Conservation (phyloP, 2,329 filamentous ascomycete species). For the Diaporthe velutina region DNA sequence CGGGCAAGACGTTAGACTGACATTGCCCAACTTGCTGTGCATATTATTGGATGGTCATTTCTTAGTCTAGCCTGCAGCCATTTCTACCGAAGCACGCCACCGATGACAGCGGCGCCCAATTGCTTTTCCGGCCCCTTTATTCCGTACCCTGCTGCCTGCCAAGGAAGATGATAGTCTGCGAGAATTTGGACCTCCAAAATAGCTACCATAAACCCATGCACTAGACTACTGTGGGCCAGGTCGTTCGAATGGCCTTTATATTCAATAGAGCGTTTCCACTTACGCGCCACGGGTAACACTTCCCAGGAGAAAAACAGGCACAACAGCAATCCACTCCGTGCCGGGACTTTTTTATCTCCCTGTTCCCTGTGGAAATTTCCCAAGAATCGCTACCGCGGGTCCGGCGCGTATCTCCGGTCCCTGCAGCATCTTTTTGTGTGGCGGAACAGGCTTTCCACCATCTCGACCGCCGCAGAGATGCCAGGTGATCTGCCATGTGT, state of each 20-base stretch:
- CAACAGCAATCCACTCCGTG: background rate
- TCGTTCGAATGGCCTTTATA: background rate
- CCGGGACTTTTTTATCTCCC: background rate
- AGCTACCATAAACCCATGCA: background rate
- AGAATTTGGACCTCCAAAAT: background rate
- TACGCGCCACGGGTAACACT: background rate
- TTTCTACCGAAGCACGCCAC: slow-evolving; percentile 7
- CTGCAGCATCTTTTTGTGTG: background rate
- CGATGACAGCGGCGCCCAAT: background rate
- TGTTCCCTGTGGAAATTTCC: background rate
- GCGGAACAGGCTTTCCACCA: background rate
- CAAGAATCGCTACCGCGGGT: background rate
- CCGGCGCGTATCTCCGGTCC: background rate
- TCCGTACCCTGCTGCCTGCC: background rate
- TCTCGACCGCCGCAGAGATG: background rate
- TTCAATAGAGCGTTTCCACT: slow-evolving; percentile 24
- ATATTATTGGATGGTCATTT: background rate
- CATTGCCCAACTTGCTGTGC: background rate
- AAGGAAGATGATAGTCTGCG: background rate
- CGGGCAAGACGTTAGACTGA: slow-evolving; percentile 5
- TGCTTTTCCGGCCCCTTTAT: background rate
- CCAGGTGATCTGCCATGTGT: background rate
- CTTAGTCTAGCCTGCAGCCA: background rate
- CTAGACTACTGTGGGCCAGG: background rate
- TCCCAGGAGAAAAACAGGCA: background rate